Evolutionary conservation across 225 moss, liverwort and hornwort genomes (phyloP).

Genomic region (Sphagnum tenellum): DNA sequence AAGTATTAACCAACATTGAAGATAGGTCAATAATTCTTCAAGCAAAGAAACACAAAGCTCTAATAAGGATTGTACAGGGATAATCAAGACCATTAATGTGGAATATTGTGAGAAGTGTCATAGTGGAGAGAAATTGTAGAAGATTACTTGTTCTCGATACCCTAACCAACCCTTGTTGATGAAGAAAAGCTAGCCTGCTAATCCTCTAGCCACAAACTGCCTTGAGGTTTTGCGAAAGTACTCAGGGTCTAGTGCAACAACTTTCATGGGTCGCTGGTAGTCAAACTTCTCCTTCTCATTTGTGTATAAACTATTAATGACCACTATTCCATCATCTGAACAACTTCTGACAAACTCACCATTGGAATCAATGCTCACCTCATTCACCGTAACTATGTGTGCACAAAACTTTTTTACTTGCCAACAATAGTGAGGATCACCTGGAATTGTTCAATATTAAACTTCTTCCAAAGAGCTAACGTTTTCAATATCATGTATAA

Average conservation of each 20-base stretch:
- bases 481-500: too few relatives aligned
- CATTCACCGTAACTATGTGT: constrained; percentile 80
- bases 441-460: too few relatives aligned
- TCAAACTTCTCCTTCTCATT: constrained; percentile 87
- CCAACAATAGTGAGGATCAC: background rate
- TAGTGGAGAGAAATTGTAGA: too few relatives aligned
- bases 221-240: constrained; percentile 64
- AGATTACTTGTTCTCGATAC: constrained; percentile 65
- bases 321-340: constrained; percentile 91
- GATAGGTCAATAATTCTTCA: too few relatives aligned
- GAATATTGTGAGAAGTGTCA: too few relatives aligned
- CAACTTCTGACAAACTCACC: constrained; percentile 95
- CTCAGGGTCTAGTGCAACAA: constrained; percentile 92
- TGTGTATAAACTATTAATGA: constrained; percentile 82
- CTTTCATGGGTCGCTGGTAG: constrained; percentile 84
- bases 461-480: too few relatives aligned
- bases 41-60: too few relatives aligned
- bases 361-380: constrained; percentile 80
- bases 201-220: constrained; percentile 82
- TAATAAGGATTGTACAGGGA: too few relatives aligned
- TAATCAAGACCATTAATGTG: too few relatives aligned
- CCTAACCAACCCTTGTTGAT: constrained; percentile 90
- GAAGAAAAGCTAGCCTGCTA: constrained; percentile 90
- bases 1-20: too few relatives aligned
- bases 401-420: constrained; percentile 81